Evolutionary conservation across 306 rosid genomes (phyloP).

Genomic region (Trichosanthes cucumerina): DNA sequence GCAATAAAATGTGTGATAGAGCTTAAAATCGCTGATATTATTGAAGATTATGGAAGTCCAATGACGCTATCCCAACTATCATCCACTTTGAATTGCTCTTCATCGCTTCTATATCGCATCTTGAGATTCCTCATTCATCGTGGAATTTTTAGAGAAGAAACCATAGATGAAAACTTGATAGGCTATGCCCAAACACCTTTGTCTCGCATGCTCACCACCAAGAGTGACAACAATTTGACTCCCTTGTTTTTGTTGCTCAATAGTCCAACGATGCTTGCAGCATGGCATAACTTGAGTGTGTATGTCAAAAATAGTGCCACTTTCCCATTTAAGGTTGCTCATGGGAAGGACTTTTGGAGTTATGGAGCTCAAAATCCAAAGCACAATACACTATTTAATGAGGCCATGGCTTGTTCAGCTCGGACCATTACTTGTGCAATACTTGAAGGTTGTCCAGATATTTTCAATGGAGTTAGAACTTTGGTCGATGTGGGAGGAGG

Average conservation of each 20-base stretch:
- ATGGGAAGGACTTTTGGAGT: slow-evolving; percentile 46
- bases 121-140: slow-evolving; percentile 42
- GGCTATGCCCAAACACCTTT: slow-evolving; percentile 24
- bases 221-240: slow-evolving; percentile 18
- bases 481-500: slow-evolving; percentile 85
- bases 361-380: slow-evolving; percentile 17
- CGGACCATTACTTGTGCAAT: slow-evolving; percentile 8
- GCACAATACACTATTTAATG: slow-evolving; percentile 37
- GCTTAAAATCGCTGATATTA: slow-evolving; percentile 50
- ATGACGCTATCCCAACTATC: slow-evolving; percentile 43
- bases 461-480: slow-evolving; percentile 28
- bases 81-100: slow-evolving; percentile 26
- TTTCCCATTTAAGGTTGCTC: slow-evolving; percentile 23
- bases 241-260: slow-evolving; percentile 10
- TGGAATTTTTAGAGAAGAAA: slow-evolving; percentile 26
- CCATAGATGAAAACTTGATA: not conserved
- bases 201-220: slow-evolving; percentile 18
- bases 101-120: slow-evolving; percentile 19
- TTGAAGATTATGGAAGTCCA: slow-evolving; percentile 38
- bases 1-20: slow-evolving; percentile 59
- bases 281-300: slow-evolving; percentile 24
- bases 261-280: slow-evolving; percentile 19
- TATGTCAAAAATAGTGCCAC: slow-evolving; percentile 10
- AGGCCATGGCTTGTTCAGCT: slow-evolving; percentile 57
- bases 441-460: slow-evolving; percentile 21